These are phyloP conservation scores for Aspergillus nidulans DNA, from an alignment of 495 filamentous ascomycete genomes.

Conservation along the genomic window DNA sequence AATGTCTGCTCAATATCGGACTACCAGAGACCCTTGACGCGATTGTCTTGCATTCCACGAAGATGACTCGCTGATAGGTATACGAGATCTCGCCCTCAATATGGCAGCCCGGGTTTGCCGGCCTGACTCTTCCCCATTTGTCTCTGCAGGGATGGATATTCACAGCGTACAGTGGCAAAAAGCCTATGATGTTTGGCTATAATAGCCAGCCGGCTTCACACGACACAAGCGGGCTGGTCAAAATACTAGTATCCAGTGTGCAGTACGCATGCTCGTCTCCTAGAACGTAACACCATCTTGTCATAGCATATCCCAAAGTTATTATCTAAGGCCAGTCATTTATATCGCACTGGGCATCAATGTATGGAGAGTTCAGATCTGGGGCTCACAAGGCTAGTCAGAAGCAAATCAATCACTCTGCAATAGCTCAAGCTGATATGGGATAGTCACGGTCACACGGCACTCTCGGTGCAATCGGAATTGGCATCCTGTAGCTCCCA, in stretches of 20 bases:
- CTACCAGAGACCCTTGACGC: no score
- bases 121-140: no score
- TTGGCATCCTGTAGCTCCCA: background rate
- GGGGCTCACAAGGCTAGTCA: background rate
- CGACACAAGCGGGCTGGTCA: no score
- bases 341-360: background rate
- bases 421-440: background rate
- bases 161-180: no score
- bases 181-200: no score
- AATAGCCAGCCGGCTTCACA: no score
- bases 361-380: background rate
- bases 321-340: background rate
- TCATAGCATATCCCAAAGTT: background rate
- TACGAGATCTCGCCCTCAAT: no score
- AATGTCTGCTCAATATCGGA: no score
- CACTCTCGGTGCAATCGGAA: background rate
- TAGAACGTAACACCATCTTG: background rate
- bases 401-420: background rate
- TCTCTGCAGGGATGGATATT: no score
- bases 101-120: no score
- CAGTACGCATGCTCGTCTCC: background rate
- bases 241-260: background rate
- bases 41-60: no score
- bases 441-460: conserved; percentile 1
- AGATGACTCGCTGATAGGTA: no score